Conservation (phyloP, 345 rosid genomes). For the Physaria fendleri region DNA sequence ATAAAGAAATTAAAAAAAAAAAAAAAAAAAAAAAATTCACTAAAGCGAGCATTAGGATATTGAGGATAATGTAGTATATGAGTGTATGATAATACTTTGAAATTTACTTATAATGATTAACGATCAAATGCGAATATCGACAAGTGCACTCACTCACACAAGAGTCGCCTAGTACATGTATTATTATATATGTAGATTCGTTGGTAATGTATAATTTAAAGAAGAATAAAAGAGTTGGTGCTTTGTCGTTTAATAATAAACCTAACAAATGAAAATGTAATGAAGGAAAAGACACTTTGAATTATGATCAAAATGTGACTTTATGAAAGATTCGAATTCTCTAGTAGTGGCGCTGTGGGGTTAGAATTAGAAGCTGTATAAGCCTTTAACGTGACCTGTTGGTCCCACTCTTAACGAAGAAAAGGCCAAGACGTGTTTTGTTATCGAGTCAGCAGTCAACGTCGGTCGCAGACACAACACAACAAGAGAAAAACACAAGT, state of each 20-base stretch:
- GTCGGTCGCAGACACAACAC: conserved; percentile 25
- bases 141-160: conserved; percentile 8
- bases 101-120: background rate
- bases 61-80: background rate
- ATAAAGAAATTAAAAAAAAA: too few relatives aligned
- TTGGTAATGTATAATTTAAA: background rate
- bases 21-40: too few relatives aligned
- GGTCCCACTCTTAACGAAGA: conserved; percentile 16
- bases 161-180: conserved; percentile 1
- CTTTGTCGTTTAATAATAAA: conserved; percentile 19
- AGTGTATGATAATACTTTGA: background rate
- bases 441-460: conserved; percentile 19
- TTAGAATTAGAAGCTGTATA: conserved; percentile 15
- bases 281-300: conserved; percentile 22
- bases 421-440: conserved; percentile 20
- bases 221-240: conserved; percentile 18
- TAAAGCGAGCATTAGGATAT: background rate
- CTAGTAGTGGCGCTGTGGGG: conserved; percentile 29
- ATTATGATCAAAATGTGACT: conserved; percentile 26
- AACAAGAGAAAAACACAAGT: background rate
- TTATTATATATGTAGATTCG: conserved; percentile 15
- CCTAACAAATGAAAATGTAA: conserved; percentile 24
- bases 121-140: background rate
- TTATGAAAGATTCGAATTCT: conserved; percentile 28
- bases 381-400: conserved; percentile 13